These are phyloP conservation scores for Pichia ethanolica DNA, from an alignment of 805 yeast genomes.

Conservation along the genomic window DNA sequence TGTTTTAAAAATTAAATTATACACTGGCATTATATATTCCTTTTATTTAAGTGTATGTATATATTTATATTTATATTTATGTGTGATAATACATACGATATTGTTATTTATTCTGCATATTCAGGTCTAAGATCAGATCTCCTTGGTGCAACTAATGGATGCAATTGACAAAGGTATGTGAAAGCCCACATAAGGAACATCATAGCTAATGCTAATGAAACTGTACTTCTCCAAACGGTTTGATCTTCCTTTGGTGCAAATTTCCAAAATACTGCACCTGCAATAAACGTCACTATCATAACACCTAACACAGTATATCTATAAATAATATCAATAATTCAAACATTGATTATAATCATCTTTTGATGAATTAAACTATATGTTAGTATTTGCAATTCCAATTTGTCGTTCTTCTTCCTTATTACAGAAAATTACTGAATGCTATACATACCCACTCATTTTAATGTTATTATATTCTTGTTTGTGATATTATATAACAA, in stretches of 20 bases:
- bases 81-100: too few species aligned
- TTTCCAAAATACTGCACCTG: constrained; percentile 69
- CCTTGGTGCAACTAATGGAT: constrained; percentile 86
- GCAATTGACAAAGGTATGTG: constrained; percentile 79
- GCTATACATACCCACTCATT: constrained; percentile 7
- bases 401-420: too few species aligned
- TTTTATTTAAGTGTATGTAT: too few species aligned
- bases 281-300: constrained; percentile 47
- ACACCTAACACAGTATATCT: constrained; percentile 13
- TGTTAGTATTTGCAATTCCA: too few species aligned
- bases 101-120: constrained; percentile 32
- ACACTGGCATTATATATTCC: too few species aligned
- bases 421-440: too few species aligned
- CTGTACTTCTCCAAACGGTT: constrained; percentile 75
- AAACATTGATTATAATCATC: too few species aligned
- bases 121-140: constrained; percentile 89
- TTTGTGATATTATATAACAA: too few species aligned
- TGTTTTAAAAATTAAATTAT: too few species aligned
- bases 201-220: constrained; percentile 56
- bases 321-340: background rate
- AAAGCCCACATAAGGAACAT: constrained; percentile 68
- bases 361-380: too few species aligned
- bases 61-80: too few species aligned
- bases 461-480: too few species aligned
- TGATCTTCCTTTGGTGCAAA: constrained; percentile 78